These are phyloP conservation scores for Thyridium curvatum DNA, from an alignment of 2,329 filamentous ascomycete species.

Conservation along the genomic window DNA sequence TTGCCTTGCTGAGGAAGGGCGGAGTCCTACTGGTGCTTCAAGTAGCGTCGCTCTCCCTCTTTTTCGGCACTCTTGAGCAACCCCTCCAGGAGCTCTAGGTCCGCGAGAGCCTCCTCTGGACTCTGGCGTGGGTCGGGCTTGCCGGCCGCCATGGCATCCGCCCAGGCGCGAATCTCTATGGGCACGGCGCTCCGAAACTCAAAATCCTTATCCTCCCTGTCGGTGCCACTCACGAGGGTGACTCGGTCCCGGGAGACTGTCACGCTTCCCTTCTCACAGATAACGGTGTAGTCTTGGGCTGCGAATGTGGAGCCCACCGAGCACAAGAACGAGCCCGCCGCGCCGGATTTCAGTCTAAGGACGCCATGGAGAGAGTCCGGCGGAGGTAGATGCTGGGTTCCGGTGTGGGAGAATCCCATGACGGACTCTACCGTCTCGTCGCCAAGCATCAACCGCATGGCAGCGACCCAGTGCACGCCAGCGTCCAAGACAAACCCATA, in stretches of 20 bases:
- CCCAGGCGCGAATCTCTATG: slow-evolving; percentile 21
- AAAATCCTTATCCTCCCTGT: slow-evolving; percentile 4
- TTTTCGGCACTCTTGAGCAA: slow-evolving; percentile 18
- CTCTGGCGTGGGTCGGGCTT: slow-evolving; percentile 14
- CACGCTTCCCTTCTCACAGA: slow-evolving; percentile 14
- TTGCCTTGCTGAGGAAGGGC: too few relatives aligned
- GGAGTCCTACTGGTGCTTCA: too few relatives aligned
- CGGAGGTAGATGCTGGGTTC: slow-evolving; percentile 39
- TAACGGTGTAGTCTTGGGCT: too few relatives aligned
- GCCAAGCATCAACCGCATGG: slow-evolving; percentile 52
- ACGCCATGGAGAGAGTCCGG: slow-evolving; percentile 61
- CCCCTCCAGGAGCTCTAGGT: slow-evolving; percentile 20
- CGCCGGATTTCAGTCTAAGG: slow-evolving; percentile 16
- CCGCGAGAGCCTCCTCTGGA: slow-evolving; percentile 20
- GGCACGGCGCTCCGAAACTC: slow-evolving; percentile 11
- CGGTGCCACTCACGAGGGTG: slow-evolving; percentile 7
- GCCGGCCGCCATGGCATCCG: slow-evolving; percentile 14
- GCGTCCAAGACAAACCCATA: slow-evolving; percentile 73
- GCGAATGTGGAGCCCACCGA: too few relatives aligned
- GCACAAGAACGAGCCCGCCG: not conserved
- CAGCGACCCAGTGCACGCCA: slow-evolving; percentile 67
- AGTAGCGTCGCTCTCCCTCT: too few relatives aligned
- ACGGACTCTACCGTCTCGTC: slow-evolving; percentile 37
- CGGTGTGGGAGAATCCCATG: slow-evolving; percentile 40
- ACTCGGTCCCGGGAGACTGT: slow-evolving; percentile 14